Evolutionary conservation across 2,329 filamentous ascomycete genomes (phyloP).

Genomic region (Botrytis squamosa): DNA sequence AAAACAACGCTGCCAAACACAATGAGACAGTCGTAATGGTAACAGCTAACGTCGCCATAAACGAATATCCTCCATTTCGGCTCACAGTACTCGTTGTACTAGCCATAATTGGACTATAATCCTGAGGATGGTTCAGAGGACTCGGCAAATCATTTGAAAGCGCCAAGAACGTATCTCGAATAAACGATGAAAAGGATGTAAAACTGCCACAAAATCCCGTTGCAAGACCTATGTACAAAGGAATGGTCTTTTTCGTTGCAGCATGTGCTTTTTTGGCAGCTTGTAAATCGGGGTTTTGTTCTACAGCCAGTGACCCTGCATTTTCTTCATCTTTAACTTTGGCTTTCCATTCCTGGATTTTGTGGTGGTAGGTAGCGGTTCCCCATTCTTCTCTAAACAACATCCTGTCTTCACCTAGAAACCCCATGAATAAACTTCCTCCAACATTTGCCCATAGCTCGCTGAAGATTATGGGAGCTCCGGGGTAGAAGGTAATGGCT

Average conservation of each 20-base stretch:
- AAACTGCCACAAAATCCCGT: conserved; percentile 89
- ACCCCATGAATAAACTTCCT: conserved; percentile 81
- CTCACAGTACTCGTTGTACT: conserved; percentile 42
- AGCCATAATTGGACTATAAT: conserved; percentile 35
- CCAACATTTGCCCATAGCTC: conserved; percentile 86
- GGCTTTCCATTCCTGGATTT: conserved; percentile 40
- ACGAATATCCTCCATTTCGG: conserved; percentile 73
- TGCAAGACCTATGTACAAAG: conserved; percentile 80
- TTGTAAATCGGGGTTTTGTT: conserved; percentile 41
- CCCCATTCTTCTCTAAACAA: conserved; percentile 72
- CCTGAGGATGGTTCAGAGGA: conserved; percentile 45
- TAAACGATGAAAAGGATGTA: conserved; percentile 85
- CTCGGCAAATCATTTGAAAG: conserved; percentile 70
- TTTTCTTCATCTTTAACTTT: conserved; percentile 43
- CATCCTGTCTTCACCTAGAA: conserved; percentile 74
- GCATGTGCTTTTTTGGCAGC: conserved; percentile 57
- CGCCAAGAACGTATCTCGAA: conserved; percentile 76
- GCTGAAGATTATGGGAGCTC: conserved; percentile 69
- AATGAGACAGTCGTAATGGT: conserved; percentile 70
- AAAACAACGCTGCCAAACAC: conserved; percentile 65
- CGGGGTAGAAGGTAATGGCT: conserved; percentile 75
- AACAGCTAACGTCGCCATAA: conserved; percentile 77
- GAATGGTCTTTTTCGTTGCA: conserved; percentile 77
- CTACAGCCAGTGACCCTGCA: conserved; percentile 23
- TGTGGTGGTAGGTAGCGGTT: conserved; percentile 42